Base-by-base conservation (phyloP, 306 rosid genomes). In the Trifolium subterraneum region DNA sequence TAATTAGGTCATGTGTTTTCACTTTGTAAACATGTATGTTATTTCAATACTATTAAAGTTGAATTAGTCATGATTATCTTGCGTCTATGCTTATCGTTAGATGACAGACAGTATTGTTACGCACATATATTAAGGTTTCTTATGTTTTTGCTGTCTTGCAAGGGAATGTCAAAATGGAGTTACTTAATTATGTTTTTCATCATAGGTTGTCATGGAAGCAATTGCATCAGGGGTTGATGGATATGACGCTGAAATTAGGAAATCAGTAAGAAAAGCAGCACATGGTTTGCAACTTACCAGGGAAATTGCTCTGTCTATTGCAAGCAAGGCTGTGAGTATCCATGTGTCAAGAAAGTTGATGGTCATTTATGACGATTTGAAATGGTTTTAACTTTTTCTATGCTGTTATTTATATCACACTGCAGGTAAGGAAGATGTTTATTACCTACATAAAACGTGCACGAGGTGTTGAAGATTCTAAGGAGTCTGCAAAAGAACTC, bases 171-270 rank as follows among this genome's bases (percentile, higher is more conserved):
- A 42, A 61, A 19, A 41, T 10, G 14, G 10, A 71, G 50, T 20
- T 22, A 8, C 78, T 80, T 65, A 81, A 45, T 63, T 69, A 12
- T 78, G 56, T 42, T 25, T 50, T 16, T 75, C 62, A 79, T 72
- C 38, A 15, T 86, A 95, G 99, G 82, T 84, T 73, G 98, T 95
- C 74, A 92, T 68, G 82, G 93, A 95, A 19, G 99, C 99, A 68
- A 90, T 95, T 82, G 90, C 89, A 71, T 84, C 93, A 56, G 99
- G 98, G 64, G 91, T 95, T 76, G 99, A 90, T 85, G 99, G 99
- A 64, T 95, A 88, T 10, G 97, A 95, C 73, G 88, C 90, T 51
- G 99, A 95, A 39, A 66, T 81, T 54, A 88, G 81, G 85, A 73
- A 87, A 72, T 56, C 96, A 41, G 99, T 95, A 76, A 85, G 89